Evolutionary conservation across 2,329 filamentous ascomycete species (phyloP), one percentile per base, ranked within the genome.

Genomic region (Berkeleyomyces rouxiae): DNA sequence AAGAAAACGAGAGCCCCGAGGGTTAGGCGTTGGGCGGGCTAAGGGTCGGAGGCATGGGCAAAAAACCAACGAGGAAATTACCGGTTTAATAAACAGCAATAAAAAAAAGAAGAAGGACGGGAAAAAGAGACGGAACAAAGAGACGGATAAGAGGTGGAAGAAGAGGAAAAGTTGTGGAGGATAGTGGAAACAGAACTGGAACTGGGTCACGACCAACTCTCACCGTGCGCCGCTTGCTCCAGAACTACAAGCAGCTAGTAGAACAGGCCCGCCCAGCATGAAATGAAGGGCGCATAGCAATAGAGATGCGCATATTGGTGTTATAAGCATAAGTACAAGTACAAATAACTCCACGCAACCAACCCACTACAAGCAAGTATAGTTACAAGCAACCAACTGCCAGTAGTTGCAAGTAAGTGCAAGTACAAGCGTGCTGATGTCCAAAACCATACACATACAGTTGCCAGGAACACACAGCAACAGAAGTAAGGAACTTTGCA

Each of bases 121-220:
- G 13, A 4, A 16, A 11, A n/a, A 36, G 39, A 11, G 33, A 31
- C 2, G 5, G 16, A 37, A 44, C 23, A n/a, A 16, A 49, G 40
- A 10, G 33, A 9, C 9, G 36, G 44, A 33, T 31, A 59, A 59
- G 40, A 59, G 9, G 13, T 33, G 40, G 42, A 55, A 43, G 44
- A 36, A 44, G 39, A 57, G 49, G 13, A 44, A 61, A 33, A 57
- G 36, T 23, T 10, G 44, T 23, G 33, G 47, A 13, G 42, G 42
- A 57, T 55, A n/a, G 46, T 47, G 43, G 58, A 49, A 59, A 46
- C 42, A 44, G 40, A 59, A 47, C 49, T 37, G 49, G 49, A 37
- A 39, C 10, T 37, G 13, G 7, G 49, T 33, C 36, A 55, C 49
- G 36, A 5, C 33, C 23, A 4, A 47, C 37, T 13, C 33, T 55